Evolutionary conservation across 495 filamentous ascomycete species (phyloP).

Genomic region (Penicillium robsamsonii): DNA sequence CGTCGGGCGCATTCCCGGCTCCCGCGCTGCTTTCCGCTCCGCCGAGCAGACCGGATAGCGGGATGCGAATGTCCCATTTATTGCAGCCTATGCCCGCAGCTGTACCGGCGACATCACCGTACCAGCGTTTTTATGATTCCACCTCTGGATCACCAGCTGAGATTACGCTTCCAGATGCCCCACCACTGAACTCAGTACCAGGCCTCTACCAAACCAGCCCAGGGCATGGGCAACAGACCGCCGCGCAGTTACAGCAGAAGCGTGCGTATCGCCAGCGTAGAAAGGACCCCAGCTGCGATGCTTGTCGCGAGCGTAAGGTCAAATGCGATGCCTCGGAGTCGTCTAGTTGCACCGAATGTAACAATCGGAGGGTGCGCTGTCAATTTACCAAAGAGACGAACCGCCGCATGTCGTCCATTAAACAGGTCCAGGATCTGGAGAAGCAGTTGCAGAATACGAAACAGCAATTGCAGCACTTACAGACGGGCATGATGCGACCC

Average conservation of each 20-base stretch:
- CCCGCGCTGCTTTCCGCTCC: slow-evolving; percentile 43
- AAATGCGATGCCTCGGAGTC: slow-evolving; percentile 99
- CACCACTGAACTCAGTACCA: slow-evolving; percentile 32
- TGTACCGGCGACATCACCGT: slow-evolving; percentile 33
- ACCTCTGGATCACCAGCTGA: slow-evolving; percentile 44
- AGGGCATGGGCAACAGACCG: slow-evolving; percentile 39
- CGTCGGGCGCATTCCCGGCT: slow-evolving; percentile 36
- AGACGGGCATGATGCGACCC: slow-evolving; percentile 46
- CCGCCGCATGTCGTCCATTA: slow-evolving; percentile 97
- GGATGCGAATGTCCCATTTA: slow-evolving; percentile 46
- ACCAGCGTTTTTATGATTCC: slow-evolving; percentile 45
- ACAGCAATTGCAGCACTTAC: slow-evolving; percentile 69
- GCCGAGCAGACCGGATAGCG: slow-evolving; percentile 45
- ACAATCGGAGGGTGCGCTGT: slow-evolving; percentile 90
- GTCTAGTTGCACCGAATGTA: slow-evolving; percentile 92
- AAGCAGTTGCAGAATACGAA: slow-evolving; percentile 77
- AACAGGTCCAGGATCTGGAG: slow-evolving; percentile 97
- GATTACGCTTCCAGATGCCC: slow-evolving; percentile 35
- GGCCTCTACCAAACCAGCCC: slow-evolving; percentile 46
- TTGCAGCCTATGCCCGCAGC: slow-evolving; percentile 40
- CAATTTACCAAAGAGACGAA: slow-evolving; percentile 99
- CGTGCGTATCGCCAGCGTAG: slow-evolving; percentile 90
- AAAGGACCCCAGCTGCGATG: slow-evolving; percentile 97
- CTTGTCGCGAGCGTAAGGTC: slow-evolving; percentile 95
- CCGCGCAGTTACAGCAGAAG: slow-evolving; percentile 71